Percentiles rank a stretch among this genome's conserved stretches.
Evolutionary conservation across 228 moss, liverwort and hornwort species (phyloP).

Genomic region (Sphagnum fallax): DNA sequence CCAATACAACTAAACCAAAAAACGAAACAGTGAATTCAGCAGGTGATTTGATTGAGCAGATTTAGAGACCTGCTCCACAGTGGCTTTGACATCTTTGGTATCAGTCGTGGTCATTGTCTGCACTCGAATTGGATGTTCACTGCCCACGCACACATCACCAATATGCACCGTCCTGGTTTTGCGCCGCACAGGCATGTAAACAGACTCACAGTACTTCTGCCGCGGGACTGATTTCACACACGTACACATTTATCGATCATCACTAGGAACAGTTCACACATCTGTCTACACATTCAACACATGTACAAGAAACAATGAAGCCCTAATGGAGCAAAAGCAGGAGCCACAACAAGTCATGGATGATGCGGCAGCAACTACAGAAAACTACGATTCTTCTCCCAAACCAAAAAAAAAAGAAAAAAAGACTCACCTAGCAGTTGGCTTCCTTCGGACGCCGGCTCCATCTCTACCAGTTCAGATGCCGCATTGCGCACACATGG

Average conservation of each 20-base stretch:
- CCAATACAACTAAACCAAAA: no score
- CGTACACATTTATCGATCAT: no score
- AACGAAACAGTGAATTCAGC: no score
- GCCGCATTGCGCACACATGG: constrained; percentile 40
- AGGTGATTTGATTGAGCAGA: no score
- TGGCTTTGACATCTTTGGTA: constrained; percentile 83
- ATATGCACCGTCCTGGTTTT: constrained; percentile 75
- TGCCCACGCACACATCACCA: constrained; percentile 82
- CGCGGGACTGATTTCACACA: constrained; percentile 58
- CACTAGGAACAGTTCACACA: no score
- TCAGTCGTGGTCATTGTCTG: constrained; percentile 99
- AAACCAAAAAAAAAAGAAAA: neutral
- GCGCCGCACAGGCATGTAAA: constrained; percentile 69
- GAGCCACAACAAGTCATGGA: no score
- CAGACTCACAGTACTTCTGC: constrained; percentile 81
- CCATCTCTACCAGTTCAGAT: constrained; percentile 72
- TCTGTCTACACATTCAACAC: no score
- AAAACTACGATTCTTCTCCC: no score
- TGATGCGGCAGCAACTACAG: no score
- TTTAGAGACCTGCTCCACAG: constrained; percentile 65
- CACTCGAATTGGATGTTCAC: constrained; percentile 85
- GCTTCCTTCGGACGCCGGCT: constrained; percentile 69
- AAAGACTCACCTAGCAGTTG: constrained; percentile 48
- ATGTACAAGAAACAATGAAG: no score
- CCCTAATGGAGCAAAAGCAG: no score